Percentiles rank a stretch among this genome's conserved stretches.
Evolutionary conservation across 108 stramenopile species (phyloP).

Genomic region (Nannochloropsis granulata): DNA sequence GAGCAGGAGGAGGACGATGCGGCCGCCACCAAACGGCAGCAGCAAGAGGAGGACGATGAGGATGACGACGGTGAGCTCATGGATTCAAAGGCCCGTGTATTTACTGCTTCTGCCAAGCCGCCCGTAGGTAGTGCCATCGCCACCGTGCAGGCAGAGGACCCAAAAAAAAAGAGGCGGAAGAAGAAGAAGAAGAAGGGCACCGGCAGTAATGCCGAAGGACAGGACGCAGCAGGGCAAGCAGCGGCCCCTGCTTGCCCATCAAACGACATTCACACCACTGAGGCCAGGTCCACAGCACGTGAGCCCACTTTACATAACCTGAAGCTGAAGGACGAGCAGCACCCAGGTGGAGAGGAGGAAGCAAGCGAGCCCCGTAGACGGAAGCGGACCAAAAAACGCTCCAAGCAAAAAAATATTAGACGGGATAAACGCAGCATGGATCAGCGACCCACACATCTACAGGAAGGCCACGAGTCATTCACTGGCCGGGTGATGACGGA

Average conservation of each 20-base stretch:
- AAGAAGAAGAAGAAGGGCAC: background rate
- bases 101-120: background rate
- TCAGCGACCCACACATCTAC: slow-evolving; percentile 15
- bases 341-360: no score
- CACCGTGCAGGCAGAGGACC: background rate
- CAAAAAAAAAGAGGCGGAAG: background rate
- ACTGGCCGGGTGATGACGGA: slow-evolving; percentile 15
- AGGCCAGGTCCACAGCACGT: no score
- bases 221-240: no score
- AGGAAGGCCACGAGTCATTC: slow-evolving; percentile 1
- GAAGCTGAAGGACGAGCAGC: no score
- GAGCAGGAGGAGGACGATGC: background rate
- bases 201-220: background rate
- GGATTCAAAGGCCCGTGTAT: background rate
- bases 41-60: background rate
- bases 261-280: no score
- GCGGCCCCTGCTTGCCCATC: no score
- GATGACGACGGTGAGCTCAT: background rate
- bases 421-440: slow-evolving; percentile 26
- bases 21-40: background rate
- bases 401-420: slow-evolving; percentile 38
- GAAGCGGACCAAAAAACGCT: slow-evolving; percentile 28
- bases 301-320: no score
- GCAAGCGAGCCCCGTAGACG: background rate
- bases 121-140: background rate